Base-by-base conservation (phyloP, 345 rosid genomes). In the Turnera subulata region DNA sequence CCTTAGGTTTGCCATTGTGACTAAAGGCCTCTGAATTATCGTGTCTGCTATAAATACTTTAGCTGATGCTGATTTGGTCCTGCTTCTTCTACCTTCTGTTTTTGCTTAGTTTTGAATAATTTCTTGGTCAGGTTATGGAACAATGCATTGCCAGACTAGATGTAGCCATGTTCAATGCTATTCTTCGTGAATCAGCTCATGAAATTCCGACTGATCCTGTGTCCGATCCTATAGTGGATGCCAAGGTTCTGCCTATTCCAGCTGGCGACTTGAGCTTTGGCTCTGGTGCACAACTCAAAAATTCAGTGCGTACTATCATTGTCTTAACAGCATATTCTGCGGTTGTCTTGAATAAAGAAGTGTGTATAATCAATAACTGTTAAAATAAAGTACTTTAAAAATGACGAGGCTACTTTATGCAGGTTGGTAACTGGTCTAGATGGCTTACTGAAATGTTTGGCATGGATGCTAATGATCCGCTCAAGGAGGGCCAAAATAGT, bases 131-230 rank as follows among this genome's bases (percentile, higher is more conserved):
- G 96, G 96, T 88, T 24, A 90, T 90, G 89, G 89, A 84, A 53
- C 89, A 78, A 39, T 94, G 99, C 63, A 66, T 88, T 13, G 69
- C 76, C 37, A 79, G 99, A 72, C 72, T 90, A 33, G 99, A 94
- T 79, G 91, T 90, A 19, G 99, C 97, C 37, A 88, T 90, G 91
- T 94, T 94, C 74, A 94, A 94, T 76, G 99, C 95, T 55, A 90
- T 94, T 64, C 78, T 93, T 11, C 83, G 96, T 0, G 99, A 94
- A 72, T 94, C 99, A 43, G 91, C 81, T 43, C 78, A 84, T 80
- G 95, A 94, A 76, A 85, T 90, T 25, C 96, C 96, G 29, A 94
- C 96, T 0, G 97, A 94, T 73, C 99, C 97, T 0, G 79, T 94
- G 19, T 90, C 95, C 29, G 97, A 90, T 79, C 96, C 97, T 33